A percentile compares a stretch with the other conserved stretches of the same genome.
These are phyloP conservation scores for Zhuliangozyma parablackwelliae DNA, from an alignment of 1,139 yeast species.

Conservation along the genomic window DNA sequence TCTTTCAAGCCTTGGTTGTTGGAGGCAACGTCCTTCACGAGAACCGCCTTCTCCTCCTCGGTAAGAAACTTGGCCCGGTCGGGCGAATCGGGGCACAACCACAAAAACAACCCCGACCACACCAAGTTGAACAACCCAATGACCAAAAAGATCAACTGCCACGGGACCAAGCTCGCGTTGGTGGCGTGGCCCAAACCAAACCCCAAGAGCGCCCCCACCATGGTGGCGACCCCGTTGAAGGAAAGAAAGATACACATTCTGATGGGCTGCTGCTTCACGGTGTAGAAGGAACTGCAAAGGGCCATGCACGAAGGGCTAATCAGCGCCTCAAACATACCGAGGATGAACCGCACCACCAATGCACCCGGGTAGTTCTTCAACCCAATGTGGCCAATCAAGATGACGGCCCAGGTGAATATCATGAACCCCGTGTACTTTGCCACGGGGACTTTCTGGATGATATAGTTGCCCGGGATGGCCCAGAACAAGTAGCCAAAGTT, in stretches of 20 bases:
- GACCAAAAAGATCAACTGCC: constrained; percentile 38
- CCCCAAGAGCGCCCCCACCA: constrained; percentile 27
- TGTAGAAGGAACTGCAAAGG: constrained; percentile 18
- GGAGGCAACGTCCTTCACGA: constrained; percentile 18
- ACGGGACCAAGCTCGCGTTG: constrained; percentile 15
- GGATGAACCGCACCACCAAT: constrained; percentile 44
- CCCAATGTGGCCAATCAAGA: constrained; percentile 48
- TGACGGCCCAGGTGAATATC: constrained; percentile 48
- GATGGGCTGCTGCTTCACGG: constrained; percentile 29
- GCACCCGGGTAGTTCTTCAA: constrained; percentile 41
- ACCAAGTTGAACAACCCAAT: constrained; percentile 37
- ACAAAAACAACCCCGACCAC: constrained; percentile 20
- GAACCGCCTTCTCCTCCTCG: constrained; percentile 30
- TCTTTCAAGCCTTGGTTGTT: constrained; percentile 25
- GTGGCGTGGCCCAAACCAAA: constrained; percentile 33
- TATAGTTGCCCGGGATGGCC: constrained; percentile 49
- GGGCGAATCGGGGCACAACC: constrained; percentile 40
- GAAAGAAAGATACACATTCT: constrained; percentile 28
- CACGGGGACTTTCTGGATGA: constrained; percentile 51
- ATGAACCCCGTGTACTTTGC: constrained; percentile 46
- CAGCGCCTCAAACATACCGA: constrained; percentile 35
- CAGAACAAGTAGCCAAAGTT: constrained; percentile 49
- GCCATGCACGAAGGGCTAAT: constrained; percentile 31
- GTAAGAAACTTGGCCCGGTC: constrained; percentile 33
- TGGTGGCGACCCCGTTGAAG: constrained; percentile 26